Evolutionary conservation across 2,329 filamentous ascomycete genomes (phyloP).

Genomic region (Neofusicoccum umdonicola): DNA sequence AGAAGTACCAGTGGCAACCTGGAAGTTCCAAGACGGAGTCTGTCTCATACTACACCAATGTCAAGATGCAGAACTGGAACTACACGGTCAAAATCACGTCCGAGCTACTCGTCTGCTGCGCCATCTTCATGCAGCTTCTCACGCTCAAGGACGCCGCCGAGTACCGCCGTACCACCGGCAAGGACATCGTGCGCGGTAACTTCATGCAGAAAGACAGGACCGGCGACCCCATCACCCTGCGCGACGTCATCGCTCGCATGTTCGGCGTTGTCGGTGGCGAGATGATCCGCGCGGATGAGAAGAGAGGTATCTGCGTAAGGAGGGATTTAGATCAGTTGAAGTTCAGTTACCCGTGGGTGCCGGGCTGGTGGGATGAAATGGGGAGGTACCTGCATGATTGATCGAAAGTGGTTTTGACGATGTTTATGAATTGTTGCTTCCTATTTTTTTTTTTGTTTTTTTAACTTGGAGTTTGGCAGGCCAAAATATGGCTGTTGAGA

Average conservation of each 20-base stretch:
- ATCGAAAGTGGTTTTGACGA: background rate
- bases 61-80: conserved; percentile 25
- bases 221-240: background rate
- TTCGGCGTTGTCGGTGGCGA: background rate
- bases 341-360: background rate
- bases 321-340: conserved; percentile 7
- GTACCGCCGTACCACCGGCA: background rate
- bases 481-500: no score
- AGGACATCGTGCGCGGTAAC: background rate
- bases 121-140: conserved; percentile 16
- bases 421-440: no score
- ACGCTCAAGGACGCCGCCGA: conserved; percentile 7
- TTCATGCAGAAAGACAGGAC: conserved; percentile 6
- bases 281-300: conserved; percentile 5
- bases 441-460: no score
- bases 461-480: no score
- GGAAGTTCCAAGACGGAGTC: conserved; percentile 15
- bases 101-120: conserved; percentile 32
- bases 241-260: background rate
- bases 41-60: conserved; percentile 9
- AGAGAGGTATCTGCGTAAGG: background rate
- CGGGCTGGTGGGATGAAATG: conserved; percentile 5
- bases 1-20: conserved; percentile 26
- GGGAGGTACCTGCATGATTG: background rate
- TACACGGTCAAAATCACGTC: conserved; percentile 34